A percentile compares a stretch with the other conserved stretches of the same genome.
phyloP scores from a whole-genome alignment of 129 eudicot species.

The Apium graveolens region DNA sequence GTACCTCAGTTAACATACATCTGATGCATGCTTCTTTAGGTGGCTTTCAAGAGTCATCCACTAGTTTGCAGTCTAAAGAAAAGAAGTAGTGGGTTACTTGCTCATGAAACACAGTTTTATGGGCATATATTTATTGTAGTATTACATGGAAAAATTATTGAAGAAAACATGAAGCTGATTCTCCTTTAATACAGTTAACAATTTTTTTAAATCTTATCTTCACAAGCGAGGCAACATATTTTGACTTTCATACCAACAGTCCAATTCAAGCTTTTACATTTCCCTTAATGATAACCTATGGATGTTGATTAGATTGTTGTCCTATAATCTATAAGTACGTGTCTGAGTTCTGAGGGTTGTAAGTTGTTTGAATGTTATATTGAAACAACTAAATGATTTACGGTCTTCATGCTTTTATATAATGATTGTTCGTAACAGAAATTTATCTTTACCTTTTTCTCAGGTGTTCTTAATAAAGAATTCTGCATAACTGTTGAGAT shows the following conservation, averaged over 20 bases:
- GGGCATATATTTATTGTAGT: not conserved
- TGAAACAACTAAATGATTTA: not conserved
- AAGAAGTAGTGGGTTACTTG: not conserved
- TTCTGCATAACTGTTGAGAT: conserved; percentile 78
- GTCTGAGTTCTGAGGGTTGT: not conserved
- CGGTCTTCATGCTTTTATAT: not conserved
- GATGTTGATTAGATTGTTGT: not conserved
- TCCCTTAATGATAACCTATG: not conserved
- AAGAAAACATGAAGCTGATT: not conserved
- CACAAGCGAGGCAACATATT: not conserved
- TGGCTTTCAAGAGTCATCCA: not conserved
- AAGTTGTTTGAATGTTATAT: not conserved
- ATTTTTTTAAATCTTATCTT: not conserved
- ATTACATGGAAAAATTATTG: not conserved
- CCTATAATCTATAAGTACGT: not conserved
- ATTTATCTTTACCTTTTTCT: conserved; percentile 13
- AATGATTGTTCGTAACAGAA: not conserved
- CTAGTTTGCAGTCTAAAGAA: not conserved
- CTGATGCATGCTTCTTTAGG: not conserved
- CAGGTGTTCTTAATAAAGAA: conserved; percentile 49
- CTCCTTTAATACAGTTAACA: not conserved
- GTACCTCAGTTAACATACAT: too few species aligned
- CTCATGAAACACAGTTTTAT: not conserved
- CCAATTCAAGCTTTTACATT: not conserved
- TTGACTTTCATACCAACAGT: not conserved